Percentiles rank a stretch among this genome's conserved stretches.
Conservation (phyloP, 2,329 filamentous ascomycete genomes). For the Mycosphaerelloides madeirae region DNA sequence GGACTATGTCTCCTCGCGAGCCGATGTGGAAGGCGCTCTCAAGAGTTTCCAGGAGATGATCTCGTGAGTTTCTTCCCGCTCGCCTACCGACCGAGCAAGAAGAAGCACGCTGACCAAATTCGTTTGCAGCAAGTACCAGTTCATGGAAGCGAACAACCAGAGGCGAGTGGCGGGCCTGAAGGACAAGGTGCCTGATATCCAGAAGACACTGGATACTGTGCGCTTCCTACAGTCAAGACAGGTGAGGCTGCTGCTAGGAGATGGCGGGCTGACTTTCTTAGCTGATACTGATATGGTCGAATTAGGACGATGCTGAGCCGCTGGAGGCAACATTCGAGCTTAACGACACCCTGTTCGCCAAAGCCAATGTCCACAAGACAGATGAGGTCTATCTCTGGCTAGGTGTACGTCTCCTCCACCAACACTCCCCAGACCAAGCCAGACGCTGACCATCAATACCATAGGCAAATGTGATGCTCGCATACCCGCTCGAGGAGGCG, state of each 20-base stretch:
- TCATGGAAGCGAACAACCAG: slow-evolving; percentile 95
- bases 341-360: slow-evolving; percentile 91
- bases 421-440: not conserved
- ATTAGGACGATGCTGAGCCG: slow-evolving; percentile 52
- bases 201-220: slow-evolving; percentile 91
- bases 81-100: too few relatives aligned
- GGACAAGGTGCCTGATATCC: slow-evolving; percentile 96
- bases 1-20: slow-evolving; percentile 74
- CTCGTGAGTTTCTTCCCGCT: too few relatives aligned
- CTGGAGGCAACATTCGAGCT: slow-evolving; percentile 93
- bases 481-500: slow-evolving; percentile 87
- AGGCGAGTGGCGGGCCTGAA: slow-evolving; percentile 73
- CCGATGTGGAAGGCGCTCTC: slow-evolving; percentile 74
- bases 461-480: slow-evolving; percentile 93
- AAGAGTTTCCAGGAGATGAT: slow-evolving; percentile 92
- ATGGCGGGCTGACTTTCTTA: not conserved
- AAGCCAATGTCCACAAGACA: slow-evolving; percentile 73
- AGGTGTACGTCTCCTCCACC: slow-evolving; percentile 55
- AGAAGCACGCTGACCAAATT: not conserved
- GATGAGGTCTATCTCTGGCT: slow-evolving; percentile 97
- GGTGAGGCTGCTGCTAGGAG: slow-evolving; percentile 40
- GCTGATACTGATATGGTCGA: not conserved
- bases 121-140: slow-evolving; percentile 84
- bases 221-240: slow-evolving; percentile 74
- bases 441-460: not conserved